Evolutionary conservation across 495 filamentous ascomycete species (phyloP), one percentile per base, ranked within the genome.

Genomic region (Penicillium riverlandense): DNA sequence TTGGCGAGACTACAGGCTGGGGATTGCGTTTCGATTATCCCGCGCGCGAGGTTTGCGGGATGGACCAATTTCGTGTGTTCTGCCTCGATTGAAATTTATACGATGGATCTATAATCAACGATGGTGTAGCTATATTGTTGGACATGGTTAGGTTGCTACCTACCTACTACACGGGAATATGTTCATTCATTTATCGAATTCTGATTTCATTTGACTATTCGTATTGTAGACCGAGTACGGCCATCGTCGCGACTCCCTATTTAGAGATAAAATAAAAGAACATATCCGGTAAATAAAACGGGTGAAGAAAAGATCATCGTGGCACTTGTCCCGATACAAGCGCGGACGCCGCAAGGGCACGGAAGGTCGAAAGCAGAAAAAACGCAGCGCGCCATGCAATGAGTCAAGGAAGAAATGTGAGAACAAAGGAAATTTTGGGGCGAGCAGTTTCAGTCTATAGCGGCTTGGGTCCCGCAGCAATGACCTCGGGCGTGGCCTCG

Each of bases 401-500:
- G 36, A 50, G 41, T 36, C 41, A 44, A 53, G 49, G 35, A 42
- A 52, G 28, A 45, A 52, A 57, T 53, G 58, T 57, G 54, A 11
- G 32, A 34, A 6, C 1, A 1, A 33, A 33, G n/a, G 40, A 37
- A 43, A 48, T 36, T 32, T 41, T 46, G 28, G 7, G 37, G 39
- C 10, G 13, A 29, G 28, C 32, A n/a, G 9, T 31, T 49, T 47
- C 37, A 43, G 32, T 49, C 44, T 57, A 47, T 33, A 44, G 27
- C 34, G 47, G 44, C 44, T 62, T 49, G 40, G 64, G 68, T 37
- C 67, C 68, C 29, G 66, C 65, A 41, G 62, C 66, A 31, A 70
- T 67, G 32, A 71, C 90, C 42, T 95, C 91, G 44, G 74, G 69
- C 30, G 90, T 95, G 16, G 90, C 90, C 67, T 95, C 77, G 50